phyloP scores from a whole-genome alignment of 2,329 filamentous ascomycete species.

The Drechslera avenae region DNA sequence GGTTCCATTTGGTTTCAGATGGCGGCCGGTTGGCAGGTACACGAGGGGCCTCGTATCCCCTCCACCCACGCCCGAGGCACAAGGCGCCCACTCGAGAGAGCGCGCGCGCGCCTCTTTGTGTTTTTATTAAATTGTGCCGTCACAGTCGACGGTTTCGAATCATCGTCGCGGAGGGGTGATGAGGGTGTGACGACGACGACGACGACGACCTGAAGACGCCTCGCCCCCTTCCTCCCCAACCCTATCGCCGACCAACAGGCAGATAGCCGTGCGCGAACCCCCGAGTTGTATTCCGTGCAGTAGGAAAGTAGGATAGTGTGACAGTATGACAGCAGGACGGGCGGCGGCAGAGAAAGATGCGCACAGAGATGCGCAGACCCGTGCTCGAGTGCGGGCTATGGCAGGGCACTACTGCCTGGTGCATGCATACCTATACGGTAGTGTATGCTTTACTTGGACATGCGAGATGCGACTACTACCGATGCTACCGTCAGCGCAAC shows the following conservation, averaged over 20 bases:
- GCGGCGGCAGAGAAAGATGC: too few relatives aligned
- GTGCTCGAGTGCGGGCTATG: slow-evolving; percentile 1
- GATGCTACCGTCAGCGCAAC: too few relatives aligned
- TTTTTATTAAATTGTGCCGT: slow-evolving; percentile 20
- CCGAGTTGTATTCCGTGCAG: background rate
- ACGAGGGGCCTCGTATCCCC: slow-evolving; percentile 12
- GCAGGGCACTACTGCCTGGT: slow-evolving; percentile 13
- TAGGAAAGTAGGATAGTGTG: too few relatives aligned
- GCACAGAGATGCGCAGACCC: too few relatives aligned
- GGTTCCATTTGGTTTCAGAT: slow-evolving; percentile 28
- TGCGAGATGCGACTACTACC: background rate
- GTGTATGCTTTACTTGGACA: slow-evolving; percentile 6
- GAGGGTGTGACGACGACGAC: slow-evolving; percentile 25
- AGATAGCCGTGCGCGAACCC: slow-evolving; percentile 17
- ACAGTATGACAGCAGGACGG: background rate
- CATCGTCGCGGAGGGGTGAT: slow-evolving; percentile 20
- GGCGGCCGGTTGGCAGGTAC: background rate
- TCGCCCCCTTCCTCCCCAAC: too few relatives aligned
- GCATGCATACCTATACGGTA: slow-evolving; percentile 12
- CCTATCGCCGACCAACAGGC: slow-evolving; percentile 8
- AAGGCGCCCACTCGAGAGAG: slow-evolving; percentile 27
- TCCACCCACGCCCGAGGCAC: slow-evolving; percentile 12
- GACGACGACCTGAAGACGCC: slow-evolving; percentile 12
- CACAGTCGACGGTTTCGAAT: slow-evolving; percentile 21
- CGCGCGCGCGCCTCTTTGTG: slow-evolving; percentile 31